phyloP scores from a whole-genome alignment of 352 stramenopile genomes.

The Phytophthora hibernalis region DNA sequence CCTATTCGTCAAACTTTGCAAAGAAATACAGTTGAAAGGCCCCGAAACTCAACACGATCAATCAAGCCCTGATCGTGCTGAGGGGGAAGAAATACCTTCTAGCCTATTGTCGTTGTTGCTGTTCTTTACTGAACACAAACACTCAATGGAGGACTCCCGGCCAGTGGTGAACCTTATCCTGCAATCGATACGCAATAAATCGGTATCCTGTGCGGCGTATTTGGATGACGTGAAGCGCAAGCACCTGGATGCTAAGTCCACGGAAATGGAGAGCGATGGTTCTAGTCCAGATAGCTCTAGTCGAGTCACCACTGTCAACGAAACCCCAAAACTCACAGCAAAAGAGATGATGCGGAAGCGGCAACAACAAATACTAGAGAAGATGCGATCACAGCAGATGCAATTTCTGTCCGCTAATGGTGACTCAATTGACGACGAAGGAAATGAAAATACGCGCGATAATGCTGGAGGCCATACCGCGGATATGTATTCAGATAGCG shows the following conservation, averaged over 20 bases:
- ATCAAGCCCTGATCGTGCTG: slow-evolving; percentile 1
- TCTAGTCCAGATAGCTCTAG: slow-evolving; percentile 4
- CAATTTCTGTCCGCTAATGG: slow-evolving; percentile 69
- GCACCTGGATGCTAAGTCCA: slow-evolving; percentile 10
- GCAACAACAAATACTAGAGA: slow-evolving; percentile 76
- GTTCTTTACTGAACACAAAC: slow-evolving; percentile 26
- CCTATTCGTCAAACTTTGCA: slow-evolving; percentile 53
- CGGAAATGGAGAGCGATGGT: background rate
- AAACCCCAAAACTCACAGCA: slow-evolving; percentile 33
- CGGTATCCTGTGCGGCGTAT: slow-evolving; percentile 26
- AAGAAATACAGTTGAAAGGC: slow-evolving; percentile 31
- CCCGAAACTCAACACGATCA: background rate
- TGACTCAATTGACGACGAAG: slow-evolving; percentile 27
- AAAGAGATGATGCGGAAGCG: slow-evolving; percentile 70
- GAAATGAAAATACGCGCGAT: slow-evolving; percentile 10
- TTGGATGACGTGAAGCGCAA: slow-evolving; percentile 26
- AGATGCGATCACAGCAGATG: slow-evolving; percentile 78
- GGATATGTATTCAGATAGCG: slow-evolving; percentile 20
- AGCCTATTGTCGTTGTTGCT: slow-evolving; percentile 43
- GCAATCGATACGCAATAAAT: slow-evolving; percentile 33
- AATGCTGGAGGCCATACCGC: slow-evolving; percentile 9
- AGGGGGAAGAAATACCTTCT: background rate
- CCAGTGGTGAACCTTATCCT: slow-evolving; percentile 38
- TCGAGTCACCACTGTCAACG: slow-evolving; percentile 3
- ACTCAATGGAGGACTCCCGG: slow-evolving; percentile 34